phyloP scores from a whole-genome alignment of 257 asterid species.

The Anisodus tanguticus region DNA sequence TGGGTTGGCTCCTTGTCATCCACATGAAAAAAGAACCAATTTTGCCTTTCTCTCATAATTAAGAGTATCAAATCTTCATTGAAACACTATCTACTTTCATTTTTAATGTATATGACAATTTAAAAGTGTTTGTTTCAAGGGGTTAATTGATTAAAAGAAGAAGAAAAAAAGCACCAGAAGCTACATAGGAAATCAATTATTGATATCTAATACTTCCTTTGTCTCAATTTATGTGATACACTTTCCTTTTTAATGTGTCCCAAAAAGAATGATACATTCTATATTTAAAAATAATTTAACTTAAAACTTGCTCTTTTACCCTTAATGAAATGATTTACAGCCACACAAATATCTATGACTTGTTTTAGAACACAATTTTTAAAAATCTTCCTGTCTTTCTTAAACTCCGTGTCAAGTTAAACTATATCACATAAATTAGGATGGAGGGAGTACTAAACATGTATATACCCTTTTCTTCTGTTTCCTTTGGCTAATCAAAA shows the following conservation, averaged over 20 bases:
- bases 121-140: neutral
- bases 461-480: neutral
- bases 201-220: neutral
- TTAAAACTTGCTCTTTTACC: too few species aligned
- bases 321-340: too few species aligned
- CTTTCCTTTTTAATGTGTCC: neutral
- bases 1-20: slow-evolving; percentile 16
- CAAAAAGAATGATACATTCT: too few species aligned
- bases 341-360: too few species aligned
- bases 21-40: neutral
- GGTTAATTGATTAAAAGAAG: neutral
- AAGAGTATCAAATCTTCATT: neutral
- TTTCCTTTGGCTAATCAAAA: neutral
- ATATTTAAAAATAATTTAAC: too few species aligned
- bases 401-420: too few species aligned
- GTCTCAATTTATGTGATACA: neutral
- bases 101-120: neutral
- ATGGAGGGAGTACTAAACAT: too few species aligned
- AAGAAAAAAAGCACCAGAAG: neutral
- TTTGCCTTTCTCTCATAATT: neutral
- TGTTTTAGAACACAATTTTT: too few species aligned
- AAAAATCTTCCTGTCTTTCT: too few species aligned
- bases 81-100: neutral
- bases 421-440: too few species aligned
- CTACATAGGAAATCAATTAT: neutral